phyloP scores from a whole-genome alignment of 2,329 filamentous ascomycete species.

The Dactylellina sp. region DNA sequence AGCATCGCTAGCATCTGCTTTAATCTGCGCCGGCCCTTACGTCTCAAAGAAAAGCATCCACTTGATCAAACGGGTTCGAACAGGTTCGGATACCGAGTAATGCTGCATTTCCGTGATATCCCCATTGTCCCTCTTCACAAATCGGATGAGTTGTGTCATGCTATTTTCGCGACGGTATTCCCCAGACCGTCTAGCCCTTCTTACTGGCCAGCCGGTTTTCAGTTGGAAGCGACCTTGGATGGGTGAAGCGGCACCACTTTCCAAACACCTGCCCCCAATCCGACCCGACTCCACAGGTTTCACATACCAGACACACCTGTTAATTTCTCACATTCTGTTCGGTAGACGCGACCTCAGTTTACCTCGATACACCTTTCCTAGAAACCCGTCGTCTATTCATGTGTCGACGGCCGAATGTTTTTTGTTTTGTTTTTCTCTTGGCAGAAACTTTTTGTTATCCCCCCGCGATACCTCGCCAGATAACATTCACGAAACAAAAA shows the following conservation, averaged over 20 bases:
- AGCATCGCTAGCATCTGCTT: too few species aligned
- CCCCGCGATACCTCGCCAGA: constrained; percentile 49
- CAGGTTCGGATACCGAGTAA: constrained; percentile 22
- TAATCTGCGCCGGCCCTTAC: constrained; percentile 14
- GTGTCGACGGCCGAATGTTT: constrained; percentile 25
- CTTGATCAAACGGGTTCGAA: constrained; percentile 28
- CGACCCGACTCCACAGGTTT: constrained; percentile 40
- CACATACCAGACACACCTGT: constrained; percentile 33
- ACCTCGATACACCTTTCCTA: constrained; percentile 36
- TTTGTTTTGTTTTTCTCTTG: constrained; percentile 8
- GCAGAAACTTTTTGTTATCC: background rate
- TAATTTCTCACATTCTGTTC: constrained; percentile 45
- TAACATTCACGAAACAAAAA: constrained; percentile 3
- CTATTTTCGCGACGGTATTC: constrained; percentile 39
- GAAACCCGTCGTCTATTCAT: constrained; percentile 4
- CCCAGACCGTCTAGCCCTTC: constrained; percentile 43
- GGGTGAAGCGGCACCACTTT: constrained; percentile 49
- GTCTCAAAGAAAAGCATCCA: constrained; percentile 14
- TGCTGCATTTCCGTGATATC: background rate
- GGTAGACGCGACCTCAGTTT: constrained; percentile 22
- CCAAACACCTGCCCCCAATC: constrained; percentile 49
- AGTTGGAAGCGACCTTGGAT: constrained; percentile 20
- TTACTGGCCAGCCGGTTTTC: constrained; percentile 31
- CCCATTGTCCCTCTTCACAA: background rate
- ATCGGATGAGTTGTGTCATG: background rate